These are phyloP conservation scores for Leucosporidium scottii DNA, from an alignment of 768 basidiomycete species.

Conservation along the genomic window DNA sequence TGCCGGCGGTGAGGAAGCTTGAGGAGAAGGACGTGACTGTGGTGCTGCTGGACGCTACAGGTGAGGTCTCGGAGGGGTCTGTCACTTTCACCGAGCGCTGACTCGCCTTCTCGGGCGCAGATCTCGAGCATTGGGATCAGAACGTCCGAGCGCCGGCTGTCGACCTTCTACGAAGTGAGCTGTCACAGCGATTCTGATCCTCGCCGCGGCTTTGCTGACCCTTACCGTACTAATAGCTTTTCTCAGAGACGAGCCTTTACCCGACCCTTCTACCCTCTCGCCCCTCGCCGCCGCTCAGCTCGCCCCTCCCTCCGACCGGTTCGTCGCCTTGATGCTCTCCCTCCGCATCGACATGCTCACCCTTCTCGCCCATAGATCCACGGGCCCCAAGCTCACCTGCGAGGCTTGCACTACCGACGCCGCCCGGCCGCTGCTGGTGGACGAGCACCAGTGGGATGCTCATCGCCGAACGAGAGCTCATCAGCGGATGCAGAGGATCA, in stretches of 20 bases:
- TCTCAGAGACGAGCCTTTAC: conserved; percentile 4
- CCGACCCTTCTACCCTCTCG: conserved; percentile 15
- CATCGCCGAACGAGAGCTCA: conserved; percentile 5
- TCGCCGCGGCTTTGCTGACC: neutral
- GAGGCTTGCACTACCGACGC: conserved; percentile 22
- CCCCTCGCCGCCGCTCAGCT: conserved; percentile 7
- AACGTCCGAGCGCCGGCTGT: conserved; percentile 13
- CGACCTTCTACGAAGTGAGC: conserved; percentile 3
- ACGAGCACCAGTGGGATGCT: conserved; percentile 21
- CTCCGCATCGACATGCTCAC: neutral
- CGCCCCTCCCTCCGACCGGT: neutral
- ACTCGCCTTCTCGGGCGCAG: neutral
- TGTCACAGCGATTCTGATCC: too few relatives aligned
- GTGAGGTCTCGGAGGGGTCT: neutral
- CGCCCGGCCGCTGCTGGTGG: conserved; percentile 16
- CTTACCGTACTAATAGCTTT: conserved; percentile 5
- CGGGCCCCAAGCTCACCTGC: conserved; percentile 19
- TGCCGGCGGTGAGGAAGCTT: conserved; percentile 49
- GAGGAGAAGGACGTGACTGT: conserved; percentile 39
- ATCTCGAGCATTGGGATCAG: conserved; percentile 14
- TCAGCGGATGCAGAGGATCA: too few relatives aligned
- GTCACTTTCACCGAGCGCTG: neutral
- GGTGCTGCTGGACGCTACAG: conserved; percentile 47
- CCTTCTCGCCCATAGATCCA: neutral
- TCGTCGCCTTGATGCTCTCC: neutral